Conservation (phyloP, 768 basidiomycete genomes). For the Cystofilobasidium ferigula region DNA sequence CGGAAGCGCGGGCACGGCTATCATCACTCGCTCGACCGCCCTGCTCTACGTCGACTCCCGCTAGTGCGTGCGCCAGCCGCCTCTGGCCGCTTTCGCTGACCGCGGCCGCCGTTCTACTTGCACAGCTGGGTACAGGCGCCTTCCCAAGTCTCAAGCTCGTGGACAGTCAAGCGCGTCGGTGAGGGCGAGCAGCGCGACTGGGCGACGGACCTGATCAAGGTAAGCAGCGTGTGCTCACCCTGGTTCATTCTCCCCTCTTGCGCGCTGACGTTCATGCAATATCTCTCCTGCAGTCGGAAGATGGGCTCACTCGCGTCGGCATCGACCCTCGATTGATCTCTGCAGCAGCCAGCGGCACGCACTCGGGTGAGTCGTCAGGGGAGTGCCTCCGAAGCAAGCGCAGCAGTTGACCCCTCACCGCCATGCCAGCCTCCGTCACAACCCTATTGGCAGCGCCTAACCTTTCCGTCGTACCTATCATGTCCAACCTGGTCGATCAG, state of each 20-base stretch:
- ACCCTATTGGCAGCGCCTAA: conserved; percentile 14
- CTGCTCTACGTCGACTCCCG: conserved; percentile 18
- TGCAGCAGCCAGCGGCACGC: conserved; percentile 10
- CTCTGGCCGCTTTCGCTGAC: no score
- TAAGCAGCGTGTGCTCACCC: background rate
- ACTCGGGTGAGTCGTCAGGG: conserved; percentile 2
- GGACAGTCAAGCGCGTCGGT: conserved; percentile 23
- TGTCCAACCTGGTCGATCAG: conserved; percentile 61
- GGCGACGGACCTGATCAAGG: conserved; percentile 13
- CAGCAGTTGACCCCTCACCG: no score
- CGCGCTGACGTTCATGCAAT: background rate
- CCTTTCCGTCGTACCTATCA: conserved; percentile 33
- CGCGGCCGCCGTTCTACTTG: background rate
- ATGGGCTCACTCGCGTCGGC: conserved; percentile 4
- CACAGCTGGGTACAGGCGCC: conserved; percentile 19
- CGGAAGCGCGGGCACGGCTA: conserved; percentile 21
- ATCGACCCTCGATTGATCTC: conserved; percentile 23
- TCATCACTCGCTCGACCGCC: background rate
- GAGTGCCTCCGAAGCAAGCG: background rate
- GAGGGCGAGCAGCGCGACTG: conserved; percentile 14
- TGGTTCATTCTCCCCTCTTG: background rate
- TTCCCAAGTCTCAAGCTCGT: conserved; percentile 6
- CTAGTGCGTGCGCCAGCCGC: conserved; percentile 17
- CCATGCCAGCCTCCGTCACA: conserved; percentile 1
- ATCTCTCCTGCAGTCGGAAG: background rate